Base-by-base conservation (phyloP, 2,329 filamentous ascomycete species). In the Tolypocladium sp. region DNA sequence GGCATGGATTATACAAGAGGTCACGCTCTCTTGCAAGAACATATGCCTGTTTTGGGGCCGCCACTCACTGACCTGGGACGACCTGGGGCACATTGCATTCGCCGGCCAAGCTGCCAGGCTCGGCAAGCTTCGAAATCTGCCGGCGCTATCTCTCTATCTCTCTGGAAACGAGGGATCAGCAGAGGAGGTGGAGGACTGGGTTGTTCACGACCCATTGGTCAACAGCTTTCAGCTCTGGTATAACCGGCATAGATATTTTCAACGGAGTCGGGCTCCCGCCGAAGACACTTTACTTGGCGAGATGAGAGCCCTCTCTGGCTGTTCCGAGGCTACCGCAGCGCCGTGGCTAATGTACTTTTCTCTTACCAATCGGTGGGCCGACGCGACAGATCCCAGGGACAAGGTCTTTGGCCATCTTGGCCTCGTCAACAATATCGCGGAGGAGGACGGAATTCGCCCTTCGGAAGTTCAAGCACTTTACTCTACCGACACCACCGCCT, bases 1-100 rank as follows among this genome's bases (percentile, higher is more conserved):
- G 12, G 61, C 62, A 3, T 64, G 61, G 62, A 58, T 63, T 7
- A 62, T 64, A 15, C 61, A 64, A 37, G 62, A 64, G 33, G 60
- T 61, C 5, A 60, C 62, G 6, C 49, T 64, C 6, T 57, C 55
- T 15, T 33, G 58, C 12, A 56, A 41, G 17, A 62, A 64, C 25
- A 58, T 60, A 5, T 56, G 44, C 38, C 46, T 64, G 2, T 42
- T 64, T 40, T 64, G 62, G 57, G 61, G 61, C 15, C 37, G 55
- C 42, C 53, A 57, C 20, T 20, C 51, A 0, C 42, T 61, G 17
- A 58, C 61, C 3, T 64, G 62, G 59, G 53, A 62, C 22, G 58
- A 57, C 27, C 2, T 57, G 25, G 55, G 55, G 8, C 55, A 57
- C 27, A n/a, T 57, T 22, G 41, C 55, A 30, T 57, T 57, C 20